Conservation (phyloP, 2,329 filamentous ascomycete genomes). For the Atkinsonella hypoxylon region DNA sequence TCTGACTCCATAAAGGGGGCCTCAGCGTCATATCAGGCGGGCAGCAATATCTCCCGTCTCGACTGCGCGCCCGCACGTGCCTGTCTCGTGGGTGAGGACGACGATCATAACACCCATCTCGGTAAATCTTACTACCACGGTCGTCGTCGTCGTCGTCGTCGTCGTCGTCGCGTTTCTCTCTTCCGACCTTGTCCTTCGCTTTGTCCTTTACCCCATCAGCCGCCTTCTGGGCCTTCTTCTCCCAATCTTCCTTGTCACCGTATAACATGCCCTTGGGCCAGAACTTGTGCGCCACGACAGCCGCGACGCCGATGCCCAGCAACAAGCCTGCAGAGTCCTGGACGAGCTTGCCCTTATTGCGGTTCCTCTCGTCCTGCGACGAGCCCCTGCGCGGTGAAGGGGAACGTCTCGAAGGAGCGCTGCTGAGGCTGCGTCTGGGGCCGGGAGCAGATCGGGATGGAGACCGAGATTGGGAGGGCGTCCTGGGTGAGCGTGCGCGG, state of each 20-base stretch:
- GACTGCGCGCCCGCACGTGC: neutral
- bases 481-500: conserved; percentile 7
- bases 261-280: conserved; percentile 22
- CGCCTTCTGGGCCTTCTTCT: conserved; percentile 7
- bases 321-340: conserved; percentile 21
- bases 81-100: neutral
- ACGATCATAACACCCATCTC: conserved; percentile 1
- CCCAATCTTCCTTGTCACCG: conserved; percentile 20
- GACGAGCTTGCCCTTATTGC: conserved; percentile 11
- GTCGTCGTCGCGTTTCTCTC: conserved; percentile 3
- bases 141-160: neutral
- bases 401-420: neutral
- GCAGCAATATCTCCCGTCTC: neutral
- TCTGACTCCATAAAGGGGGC: neutral
- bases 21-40: neutral
- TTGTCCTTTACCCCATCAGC: neutral
- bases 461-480: conserved; percentile 13
- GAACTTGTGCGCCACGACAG: conserved; percentile 22
- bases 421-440: conserved; percentile 6
- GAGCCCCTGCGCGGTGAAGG: conserved; percentile 4
- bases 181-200: neutral
- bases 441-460: conserved; percentile 8
- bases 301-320: conserved; percentile 23
- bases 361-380: conserved; percentile 10
- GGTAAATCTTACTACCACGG: neutral